These are phyloP conservation scores for Oryza officinalis DNA, from an alignment of 176 grass and related monocot species.

Conservation along the genomic window DNA sequence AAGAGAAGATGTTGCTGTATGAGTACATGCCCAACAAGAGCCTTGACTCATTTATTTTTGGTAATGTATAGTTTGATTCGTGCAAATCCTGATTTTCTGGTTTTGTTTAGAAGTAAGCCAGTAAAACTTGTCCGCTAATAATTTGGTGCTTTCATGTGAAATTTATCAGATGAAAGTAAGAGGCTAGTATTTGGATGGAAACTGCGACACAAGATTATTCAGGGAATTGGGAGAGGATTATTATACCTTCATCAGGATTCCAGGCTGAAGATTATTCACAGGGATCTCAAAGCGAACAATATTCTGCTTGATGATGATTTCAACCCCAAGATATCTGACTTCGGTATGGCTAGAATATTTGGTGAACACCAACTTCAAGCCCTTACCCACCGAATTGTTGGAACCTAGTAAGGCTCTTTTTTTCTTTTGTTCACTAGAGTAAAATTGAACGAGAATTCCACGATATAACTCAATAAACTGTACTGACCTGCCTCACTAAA, in stretches of 20 bases:
- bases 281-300: conserved; percentile 80
- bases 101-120: not conserved
- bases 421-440: not conserved
- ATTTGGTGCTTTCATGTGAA: not conserved
- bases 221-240: conserved; percentile 62
- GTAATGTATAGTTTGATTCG: conserved; percentile 25
- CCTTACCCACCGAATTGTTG: conserved; percentile 62
- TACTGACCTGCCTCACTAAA: not conserved
- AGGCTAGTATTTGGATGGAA: conserved; percentile 53
- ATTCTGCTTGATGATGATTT: conserved; percentile 61
- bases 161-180: conserved; percentile 59
- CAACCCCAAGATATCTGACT: conserved; percentile 73
- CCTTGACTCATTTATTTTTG: conserved; percentile 67
- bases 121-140: conserved; percentile 20
- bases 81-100: not conserved
- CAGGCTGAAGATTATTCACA: conserved; percentile 69
- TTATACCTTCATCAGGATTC: conserved; percentile 83
- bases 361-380: conserved; percentile 58
- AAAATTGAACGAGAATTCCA: not conserved
- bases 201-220: conserved; percentile 56
- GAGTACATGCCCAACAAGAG: conserved; percentile 87
- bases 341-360: conserved; percentile 73
- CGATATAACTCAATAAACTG: not conserved
- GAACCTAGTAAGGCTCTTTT: conserved; percentile 57
- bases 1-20: conserved; percentile 75